Conservation (phyloP, 345 rosid species). For the Ricinus communis region DNA sequence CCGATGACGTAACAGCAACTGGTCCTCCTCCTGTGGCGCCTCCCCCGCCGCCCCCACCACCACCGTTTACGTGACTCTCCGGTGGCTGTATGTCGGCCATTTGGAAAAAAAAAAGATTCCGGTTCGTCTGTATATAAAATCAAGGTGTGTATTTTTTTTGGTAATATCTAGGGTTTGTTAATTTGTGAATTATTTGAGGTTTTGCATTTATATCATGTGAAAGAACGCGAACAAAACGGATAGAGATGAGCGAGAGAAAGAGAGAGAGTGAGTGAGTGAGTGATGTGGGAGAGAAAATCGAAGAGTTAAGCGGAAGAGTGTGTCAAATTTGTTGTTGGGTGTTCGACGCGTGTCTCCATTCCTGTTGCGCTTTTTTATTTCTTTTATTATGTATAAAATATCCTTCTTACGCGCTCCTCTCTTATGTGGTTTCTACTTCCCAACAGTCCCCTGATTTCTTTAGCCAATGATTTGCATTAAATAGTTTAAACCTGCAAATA, state of each 20-base stretch:
- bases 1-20: constrained; percentile 39
- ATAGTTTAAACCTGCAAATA: too few relatives aligned
- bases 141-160: too few relatives aligned
- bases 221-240: not conserved
- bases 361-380: not conserved
- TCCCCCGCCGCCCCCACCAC: constrained; percentile 13
- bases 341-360: constrained; percentile 20
- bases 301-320: not conserved
- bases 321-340: constrained; percentile 15
- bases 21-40: constrained; percentile 29
- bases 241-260: not conserved
- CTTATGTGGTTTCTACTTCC: not conserved
- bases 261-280: not conserved
- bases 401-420: not conserved
- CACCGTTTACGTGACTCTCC: constrained; percentile 52
- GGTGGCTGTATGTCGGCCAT: constrained; percentile 63
- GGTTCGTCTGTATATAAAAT: too few relatives aligned
- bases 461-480: too few relatives aligned
- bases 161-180: constrained; percentile 3
- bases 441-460: not conserved
- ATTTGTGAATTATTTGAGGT: not conserved
- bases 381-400: too few relatives aligned
- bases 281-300: constrained; percentile 12
- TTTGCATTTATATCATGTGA: not conserved
- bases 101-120: not conserved